Evolutionary conservation across 164 flowering plant species (phyloP), one percentile per base, ranked within the genome.

Genomic region (Buxus sempervirens): DNA sequence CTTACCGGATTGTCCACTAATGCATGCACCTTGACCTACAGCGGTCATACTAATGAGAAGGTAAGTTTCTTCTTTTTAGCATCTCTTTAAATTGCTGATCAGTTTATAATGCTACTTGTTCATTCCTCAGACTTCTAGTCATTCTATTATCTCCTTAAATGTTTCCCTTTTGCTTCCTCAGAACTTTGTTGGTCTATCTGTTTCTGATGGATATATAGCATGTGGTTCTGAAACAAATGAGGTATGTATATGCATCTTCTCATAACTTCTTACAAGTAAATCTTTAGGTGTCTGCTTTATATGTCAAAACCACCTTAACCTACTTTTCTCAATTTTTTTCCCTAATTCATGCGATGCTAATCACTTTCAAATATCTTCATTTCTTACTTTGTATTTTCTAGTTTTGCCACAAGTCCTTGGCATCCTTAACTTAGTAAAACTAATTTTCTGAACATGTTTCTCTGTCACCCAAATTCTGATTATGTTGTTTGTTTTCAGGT

Each of bases 171-270:
- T 80, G 55, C 58, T 75, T 26, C 58, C 54, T 69, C 91, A 93
- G 99, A 96, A 96, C 54, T 96, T 96, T 79, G 98, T 96, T 60
- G 98, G 98, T 20, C 78, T 96, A 63, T 84, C 97, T 27, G 88
- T 86, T 75, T 83, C 87, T 65, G 90, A 91, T 77, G 98, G 95
- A 62, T 93, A 88, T 65, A 86, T 93, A 67, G 82, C 95, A 20
- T 96, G 99, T 60, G 99, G 99, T 66, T 94, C 97, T n/a, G 96
- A 90, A 76, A 84, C 96, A 61, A 91, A 91, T 66, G 97, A 94
- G 96, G 97, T 94, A 83, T n/a, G n/a, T n/a, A n/a, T n/a, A n/a
- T n/a, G n/a, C n/a, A n/a, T n/a, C n/a, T n/a, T n/a, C n/a, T n/a
- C n/a, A n/a, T 41, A 41, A 41, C 45, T 41, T 41, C 45, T 41